phyloP scores from a whole-genome alignment of 768 basidiomycete species.

The Leucosporidium scottii region DNA sequence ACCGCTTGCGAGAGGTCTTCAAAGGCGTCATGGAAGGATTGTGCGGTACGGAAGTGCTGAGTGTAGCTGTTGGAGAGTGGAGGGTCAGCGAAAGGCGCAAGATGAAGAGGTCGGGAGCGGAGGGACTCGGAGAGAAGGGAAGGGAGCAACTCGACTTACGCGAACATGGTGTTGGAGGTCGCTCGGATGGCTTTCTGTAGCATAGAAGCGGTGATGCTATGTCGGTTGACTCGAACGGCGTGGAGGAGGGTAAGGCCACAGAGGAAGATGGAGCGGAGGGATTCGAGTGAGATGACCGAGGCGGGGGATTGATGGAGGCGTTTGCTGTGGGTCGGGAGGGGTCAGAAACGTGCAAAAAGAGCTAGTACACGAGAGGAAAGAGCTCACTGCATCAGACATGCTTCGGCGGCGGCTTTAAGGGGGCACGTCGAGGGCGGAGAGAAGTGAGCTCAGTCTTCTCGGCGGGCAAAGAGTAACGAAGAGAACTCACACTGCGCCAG shows the following conservation, averaged over 20 bases:
- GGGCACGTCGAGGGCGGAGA: no score
- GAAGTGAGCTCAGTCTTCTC: no score
- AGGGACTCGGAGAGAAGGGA: no score
- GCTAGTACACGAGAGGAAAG: no score
- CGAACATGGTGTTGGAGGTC: constrained; percentile 18
- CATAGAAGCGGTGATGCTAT: background rate
- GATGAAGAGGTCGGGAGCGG: no score
- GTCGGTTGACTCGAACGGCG: constrained; percentile 8
- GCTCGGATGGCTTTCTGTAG: constrained; percentile 15
- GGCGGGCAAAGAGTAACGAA: no score
- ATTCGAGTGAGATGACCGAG: constrained; percentile 3
- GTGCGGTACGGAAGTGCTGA: constrained; percentile 39
- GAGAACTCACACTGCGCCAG: constrained; percentile 1
- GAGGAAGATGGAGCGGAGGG: constrained; percentile 24
- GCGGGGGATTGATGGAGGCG: constrained; percentile 16
- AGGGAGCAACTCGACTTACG: no score
- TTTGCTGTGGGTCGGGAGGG: constrained; percentile 8
- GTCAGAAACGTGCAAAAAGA: background rate
- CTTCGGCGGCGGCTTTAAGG: constrained; percentile 4
- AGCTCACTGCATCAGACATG: constrained; percentile 24
- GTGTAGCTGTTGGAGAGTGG: constrained; percentile 1
- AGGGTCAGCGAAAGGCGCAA: no score
- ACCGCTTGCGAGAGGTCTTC: constrained; percentile 39
- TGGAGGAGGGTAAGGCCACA: constrained; percentile 27
- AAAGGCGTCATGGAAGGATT: constrained; percentile 23